Percentiles rank a stretch among this genome's conserved stretches.
These are phyloP conservation scores for Corymbia citriodora DNA, from an alignment of 441 rosid genomes.

Conservation along the genomic window DNA sequence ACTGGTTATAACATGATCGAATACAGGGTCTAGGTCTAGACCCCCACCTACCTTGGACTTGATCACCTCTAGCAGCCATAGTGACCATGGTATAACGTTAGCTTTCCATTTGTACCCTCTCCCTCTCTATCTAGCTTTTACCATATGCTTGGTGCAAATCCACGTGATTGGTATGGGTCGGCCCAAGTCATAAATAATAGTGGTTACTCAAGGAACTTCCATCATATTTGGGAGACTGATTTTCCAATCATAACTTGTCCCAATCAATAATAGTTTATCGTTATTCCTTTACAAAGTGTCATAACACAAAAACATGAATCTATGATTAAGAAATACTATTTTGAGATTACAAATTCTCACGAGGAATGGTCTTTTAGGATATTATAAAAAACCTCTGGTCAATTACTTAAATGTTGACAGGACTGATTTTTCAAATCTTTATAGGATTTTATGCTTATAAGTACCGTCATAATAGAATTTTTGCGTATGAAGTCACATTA, in stretches of 20 bases:
- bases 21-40: too few relatives aligned
- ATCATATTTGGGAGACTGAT: not conserved
- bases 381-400: not conserved
- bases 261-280: not conserved
- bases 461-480: not conserved
- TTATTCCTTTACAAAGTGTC: not conserved
- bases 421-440: not conserved
- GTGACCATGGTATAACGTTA: not conserved
- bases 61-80: not conserved
- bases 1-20: too few relatives aligned
- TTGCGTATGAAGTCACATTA: not conserved
- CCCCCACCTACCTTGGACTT: too few relatives aligned
- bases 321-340: not conserved
- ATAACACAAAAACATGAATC: not conserved
- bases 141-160: not conserved
- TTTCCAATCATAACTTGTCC: not conserved
- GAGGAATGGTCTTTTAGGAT: not conserved
- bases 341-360: not conserved
- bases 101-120: not conserved
- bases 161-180: not conserved
- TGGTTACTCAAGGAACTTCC: not conserved
- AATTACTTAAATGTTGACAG: not conserved
- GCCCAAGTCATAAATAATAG: not conserved
- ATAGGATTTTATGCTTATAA: not conserved
- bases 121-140: not conserved